Conservation (phyloP, 169 alveolate genomes). For the Blepharisma undulans region DNA sequence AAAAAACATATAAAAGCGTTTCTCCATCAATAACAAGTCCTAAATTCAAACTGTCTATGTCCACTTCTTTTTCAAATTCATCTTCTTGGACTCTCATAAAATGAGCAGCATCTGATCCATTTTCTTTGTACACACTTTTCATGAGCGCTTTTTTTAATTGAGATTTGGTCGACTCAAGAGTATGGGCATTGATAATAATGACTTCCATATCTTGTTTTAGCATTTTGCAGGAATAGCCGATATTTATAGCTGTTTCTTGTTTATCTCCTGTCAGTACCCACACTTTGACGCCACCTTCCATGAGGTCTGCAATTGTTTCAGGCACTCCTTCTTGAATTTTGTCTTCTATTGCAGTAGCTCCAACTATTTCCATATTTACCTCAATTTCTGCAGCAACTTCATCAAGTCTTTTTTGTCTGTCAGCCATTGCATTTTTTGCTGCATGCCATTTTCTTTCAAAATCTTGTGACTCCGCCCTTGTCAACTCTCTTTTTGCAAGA, state of each 20-base stretch:
- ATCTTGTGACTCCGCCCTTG: slow-evolving; percentile 79
- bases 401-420: slow-evolving; percentile 19
- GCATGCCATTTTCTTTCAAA: slow-evolving; percentile 81
- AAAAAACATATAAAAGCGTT: background rate
- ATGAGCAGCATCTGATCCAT: background rate
- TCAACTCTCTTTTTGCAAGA: slow-evolving; percentile 88
- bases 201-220: slow-evolving; percentile 39
- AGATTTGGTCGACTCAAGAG: background rate
- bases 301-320: slow-evolving; percentile 72
- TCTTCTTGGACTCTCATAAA: background rate
- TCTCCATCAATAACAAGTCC: slow-evolving; percentile 42
- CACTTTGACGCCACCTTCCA: slow-evolving; percentile 82
- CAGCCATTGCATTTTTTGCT: slow-evolving; percentile 51
- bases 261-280: slow-evolving; percentile 94
- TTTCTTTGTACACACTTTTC: background rate
- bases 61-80: background rate
- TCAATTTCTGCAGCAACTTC: slow-evolving; percentile 49
- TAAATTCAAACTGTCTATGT: background rate
- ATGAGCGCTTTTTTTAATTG: slow-evolving; percentile 40
- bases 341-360: slow-evolving; percentile 86
- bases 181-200: background rate
- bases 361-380: slow-evolving; percentile 66
- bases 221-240: slow-evolving; percentile 81
- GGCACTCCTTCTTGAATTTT: slow-evolving; percentile 80
- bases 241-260: slow-evolving; percentile 88